phyloP scores from a whole-genome alignment of 2,329 filamentous ascomycete species.

The Spiromastix sp. region DNA sequence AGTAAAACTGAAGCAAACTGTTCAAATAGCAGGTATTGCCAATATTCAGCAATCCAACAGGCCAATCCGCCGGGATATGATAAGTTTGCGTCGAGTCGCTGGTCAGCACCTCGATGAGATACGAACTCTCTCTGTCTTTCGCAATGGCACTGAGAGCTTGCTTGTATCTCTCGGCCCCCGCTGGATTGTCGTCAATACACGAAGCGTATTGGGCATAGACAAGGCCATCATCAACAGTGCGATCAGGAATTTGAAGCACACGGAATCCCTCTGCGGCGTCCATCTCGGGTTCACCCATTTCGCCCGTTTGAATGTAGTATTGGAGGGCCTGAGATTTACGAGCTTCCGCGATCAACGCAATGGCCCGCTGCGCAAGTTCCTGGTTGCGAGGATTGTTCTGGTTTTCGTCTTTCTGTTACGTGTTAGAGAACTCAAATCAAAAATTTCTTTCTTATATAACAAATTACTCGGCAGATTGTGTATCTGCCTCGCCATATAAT shows the following conservation, averaged over 20 bases:
- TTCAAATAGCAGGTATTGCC: slow-evolving; percentile 98
- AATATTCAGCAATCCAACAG: slow-evolving; percentile 83
- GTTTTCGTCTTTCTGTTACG: too few species aligned
- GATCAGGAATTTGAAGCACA: slow-evolving; percentile 42
- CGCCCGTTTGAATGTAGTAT: slow-evolving; percentile 43
- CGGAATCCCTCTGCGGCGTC: slow-evolving; percentile 44
- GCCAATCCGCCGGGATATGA: slow-evolving; percentile 44
- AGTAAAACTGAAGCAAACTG: slow-evolving; percentile 90
- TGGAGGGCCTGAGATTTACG: slow-evolving; percentile 46
- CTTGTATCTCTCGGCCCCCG: slow-evolving; percentile 34
- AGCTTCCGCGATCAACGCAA: slow-evolving; percentile 48
- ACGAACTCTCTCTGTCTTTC: slow-evolving; percentile 29
- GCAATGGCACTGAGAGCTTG: slow-evolving; percentile 40
- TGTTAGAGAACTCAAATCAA: too few species aligned
- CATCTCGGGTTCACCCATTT: slow-evolving; percentile 42
- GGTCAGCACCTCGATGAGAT: slow-evolving; percentile 25
- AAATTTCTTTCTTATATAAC: too few species aligned
- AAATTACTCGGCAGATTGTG: too few species aligned
- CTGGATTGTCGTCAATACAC: slow-evolving; percentile 35
- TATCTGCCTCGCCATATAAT: too few species aligned
- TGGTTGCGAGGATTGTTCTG: slow-evolving; percentile 42
- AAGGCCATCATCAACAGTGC: slow-evolving; percentile 40
- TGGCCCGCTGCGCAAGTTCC: slow-evolving; percentile 44
- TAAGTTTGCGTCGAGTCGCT: slow-evolving; percentile 20
- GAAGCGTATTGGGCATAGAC: slow-evolving; percentile 40